Conservation (phyloP, 371 early-diverging fungal genomes). For the Mortierella polycephala region DNA sequence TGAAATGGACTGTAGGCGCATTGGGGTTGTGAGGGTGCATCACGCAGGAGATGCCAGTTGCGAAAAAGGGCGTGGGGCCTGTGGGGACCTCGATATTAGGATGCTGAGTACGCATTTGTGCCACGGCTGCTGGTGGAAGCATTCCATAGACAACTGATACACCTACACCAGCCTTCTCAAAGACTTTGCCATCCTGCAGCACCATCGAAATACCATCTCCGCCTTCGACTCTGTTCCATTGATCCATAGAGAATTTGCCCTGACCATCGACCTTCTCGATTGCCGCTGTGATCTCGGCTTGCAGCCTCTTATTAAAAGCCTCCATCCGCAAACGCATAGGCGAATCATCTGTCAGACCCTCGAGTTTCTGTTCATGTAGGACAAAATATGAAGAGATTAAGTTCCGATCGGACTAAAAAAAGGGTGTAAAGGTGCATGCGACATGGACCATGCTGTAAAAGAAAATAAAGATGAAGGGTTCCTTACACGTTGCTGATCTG, state of each 20-base stretch:
- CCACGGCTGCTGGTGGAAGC: constrained; percentile 76
- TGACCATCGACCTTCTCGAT: constrained; percentile 73
- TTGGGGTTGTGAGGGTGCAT: constrained; percentile 96
- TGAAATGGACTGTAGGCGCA: constrained; percentile 95
- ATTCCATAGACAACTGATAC: constrained; percentile 84
- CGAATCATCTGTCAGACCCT: constrained; percentile 45
- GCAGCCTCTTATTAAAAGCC: constrained; percentile 77
- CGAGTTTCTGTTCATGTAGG: constrained; percentile 24
- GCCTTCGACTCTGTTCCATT: constrained; percentile 84
- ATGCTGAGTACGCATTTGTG: constrained; percentile 81
- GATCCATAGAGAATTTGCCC: constrained; percentile 75
- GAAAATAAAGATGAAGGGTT: no score
- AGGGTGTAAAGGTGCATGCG: no score
- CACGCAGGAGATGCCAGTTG: constrained; percentile 92
- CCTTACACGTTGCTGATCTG: constrained; percentile 36
- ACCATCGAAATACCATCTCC: constrained; percentile 95
- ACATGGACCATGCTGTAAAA: no score
- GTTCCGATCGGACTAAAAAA: not conserved
- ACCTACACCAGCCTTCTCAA: constrained; percentile 96
- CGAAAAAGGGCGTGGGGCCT: constrained; percentile 78
- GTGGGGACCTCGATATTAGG: constrained; percentile 68
- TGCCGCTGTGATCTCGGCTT: constrained; percentile 71
- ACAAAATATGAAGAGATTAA: not conserved
- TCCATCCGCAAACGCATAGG: constrained; percentile 91
- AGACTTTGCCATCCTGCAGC: constrained; percentile 88